Base-by-base conservation (phyloP, 352 stramenopile genomes). In the Phytopythium oedochilum region DNA sequence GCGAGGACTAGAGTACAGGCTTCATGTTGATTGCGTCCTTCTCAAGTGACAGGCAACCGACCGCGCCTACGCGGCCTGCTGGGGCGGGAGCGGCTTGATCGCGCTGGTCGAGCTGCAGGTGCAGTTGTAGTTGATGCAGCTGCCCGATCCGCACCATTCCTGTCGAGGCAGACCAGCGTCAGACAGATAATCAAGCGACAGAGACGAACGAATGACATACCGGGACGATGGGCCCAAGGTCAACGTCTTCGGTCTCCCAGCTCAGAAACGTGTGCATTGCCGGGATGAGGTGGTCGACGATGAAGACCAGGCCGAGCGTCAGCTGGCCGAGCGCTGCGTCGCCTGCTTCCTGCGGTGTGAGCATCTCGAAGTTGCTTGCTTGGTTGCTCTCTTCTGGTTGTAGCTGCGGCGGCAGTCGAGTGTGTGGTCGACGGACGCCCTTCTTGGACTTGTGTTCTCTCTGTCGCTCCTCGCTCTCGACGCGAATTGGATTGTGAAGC, bases 231-330 rank as follows among this genome's bases (percentile, higher is more conserved):
- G 66, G 66, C 20, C 66, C 66, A 15, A 73, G 61, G 53, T 71
- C 50, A 34, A 53, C 53, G 53, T 65, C 53, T 15, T 63, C 59
- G 11, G 31, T 51, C 14, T 83, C 73, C 73, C 73, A 83, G 49
- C 63, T 78, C 35, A 83, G 44, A 57, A 73, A 66, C 46, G 66
- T 74, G 70, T 73, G 70, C 31, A 81, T 62, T 15, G 60, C 59
- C 0, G 73, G 73, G 49, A 81, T 67, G 47, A 75, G 63, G 57
- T 78, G 65, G 40, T 78, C 73, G 46, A 69, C 60, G 34, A 77
- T 34, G 56, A 66, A 71, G 39, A 82, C 57, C 28, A 68, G 57
- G 2, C 64, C 61, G 39, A 59, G 49, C 23, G 62, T 69, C 18
- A 79, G 39, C 31, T 79, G 66, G 54, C 66, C 66, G 18, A 83